A percentile compares a stretch with the other conserved stretches of the same genome.
These are phyloP conservation scores for Nigrospora oryzae DNA, from an alignment of 2,329 filamentous ascomycete species.

Conservation along the genomic window DNA sequence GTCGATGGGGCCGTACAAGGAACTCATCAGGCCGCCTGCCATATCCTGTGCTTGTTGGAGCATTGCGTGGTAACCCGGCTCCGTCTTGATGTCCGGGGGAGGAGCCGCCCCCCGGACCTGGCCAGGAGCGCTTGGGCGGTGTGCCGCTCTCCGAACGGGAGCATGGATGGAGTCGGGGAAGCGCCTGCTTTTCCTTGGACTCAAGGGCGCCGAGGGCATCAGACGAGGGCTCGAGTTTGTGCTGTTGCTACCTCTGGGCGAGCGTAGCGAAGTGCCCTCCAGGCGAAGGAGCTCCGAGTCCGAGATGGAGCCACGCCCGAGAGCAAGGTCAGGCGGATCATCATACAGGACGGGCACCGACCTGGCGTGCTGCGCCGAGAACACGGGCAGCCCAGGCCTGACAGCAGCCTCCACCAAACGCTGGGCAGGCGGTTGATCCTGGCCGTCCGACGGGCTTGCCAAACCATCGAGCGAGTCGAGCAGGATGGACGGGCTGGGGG, in stretches of 20 bases:
- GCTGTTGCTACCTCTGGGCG: slow-evolving; percentile 14
- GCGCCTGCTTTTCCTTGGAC: slow-evolving; percentile 15
- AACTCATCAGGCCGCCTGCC: slow-evolving; percentile 6
- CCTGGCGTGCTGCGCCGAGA: slow-evolving; percentile 5
- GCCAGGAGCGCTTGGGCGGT: slow-evolving; percentile 11
- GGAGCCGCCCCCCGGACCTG: neutral
- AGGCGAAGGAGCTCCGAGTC: slow-evolving; percentile 38
- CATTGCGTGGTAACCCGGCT: neutral
- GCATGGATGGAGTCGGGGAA: slow-evolving; percentile 17
- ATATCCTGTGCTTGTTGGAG: slow-evolving; percentile 6
- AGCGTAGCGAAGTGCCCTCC: slow-evolving; percentile 36
- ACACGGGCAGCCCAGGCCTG: neutral
- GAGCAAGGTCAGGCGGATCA: no score
- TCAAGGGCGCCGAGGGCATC: slow-evolving; percentile 14
- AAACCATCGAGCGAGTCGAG: slow-evolving; percentile 16
- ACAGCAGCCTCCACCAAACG: slow-evolving; percentile 8
- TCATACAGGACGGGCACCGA: slow-evolving; percentile 3
- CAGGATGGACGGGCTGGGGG: slow-evolving; percentile 21
- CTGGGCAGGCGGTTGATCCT: slow-evolving; percentile 8
- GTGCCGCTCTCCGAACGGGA: slow-evolving; percentile 15
- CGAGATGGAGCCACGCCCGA: slow-evolving; percentile 31
- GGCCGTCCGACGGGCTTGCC: slow-evolving; percentile 11
- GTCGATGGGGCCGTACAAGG: slow-evolving; percentile 12
- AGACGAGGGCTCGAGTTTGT: slow-evolving; percentile 12
- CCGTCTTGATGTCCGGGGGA: slow-evolving; percentile 5